Percentiles rank a stretch among this genome's conserved stretches.
Evolutionary conservation across 306 rosid species (phyloP).

Genomic region (Cucurbita ficifolia): DNA sequence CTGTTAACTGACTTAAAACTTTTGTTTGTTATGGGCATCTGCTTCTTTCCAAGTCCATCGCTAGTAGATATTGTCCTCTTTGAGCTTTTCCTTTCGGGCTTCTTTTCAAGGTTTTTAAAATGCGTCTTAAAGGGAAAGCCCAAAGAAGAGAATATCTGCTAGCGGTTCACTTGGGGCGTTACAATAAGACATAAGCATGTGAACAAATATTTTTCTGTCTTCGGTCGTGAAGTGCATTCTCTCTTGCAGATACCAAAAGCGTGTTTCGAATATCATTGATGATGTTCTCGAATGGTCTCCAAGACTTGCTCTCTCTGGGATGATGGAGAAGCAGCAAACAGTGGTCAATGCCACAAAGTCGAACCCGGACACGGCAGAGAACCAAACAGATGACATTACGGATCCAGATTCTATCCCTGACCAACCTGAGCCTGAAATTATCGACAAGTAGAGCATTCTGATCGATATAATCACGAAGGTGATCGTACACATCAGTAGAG

Average conservation of each 20-base stretch:
- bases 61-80: too few species aligned
- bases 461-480: constrained; percentile 17
- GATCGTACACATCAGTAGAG: constrained; percentile 6
- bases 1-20: not conserved
- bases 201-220: not conserved
- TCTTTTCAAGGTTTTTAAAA: too few species aligned
- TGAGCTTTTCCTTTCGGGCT: too few species aligned
- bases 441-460: constrained; percentile 25
- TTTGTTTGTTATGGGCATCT: not conserved
- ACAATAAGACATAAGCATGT: too few species aligned
- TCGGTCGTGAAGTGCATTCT: not conserved
- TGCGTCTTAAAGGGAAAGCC: too few species aligned
- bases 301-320: constrained; percentile 82
- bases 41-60: not conserved
- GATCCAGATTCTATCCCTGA: constrained; percentile 27
- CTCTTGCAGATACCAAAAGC: constrained; percentile 66
- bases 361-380: constrained; percentile 17
- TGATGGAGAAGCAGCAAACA: constrained; percentile 81
- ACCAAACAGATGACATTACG: constrained; percentile 8
- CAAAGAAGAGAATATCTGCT: too few species aligned
- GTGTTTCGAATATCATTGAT: constrained; percentile 86
- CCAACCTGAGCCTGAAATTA: constrained; percentile 27
- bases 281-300: constrained; percentile 99
- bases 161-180: too few species aligned
- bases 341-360: constrained; percentile 49